These are phyloP conservation scores for Clavispora santaluciae DNA, from an alignment of 805 yeast genomes.

Conservation along the genomic window DNA sequence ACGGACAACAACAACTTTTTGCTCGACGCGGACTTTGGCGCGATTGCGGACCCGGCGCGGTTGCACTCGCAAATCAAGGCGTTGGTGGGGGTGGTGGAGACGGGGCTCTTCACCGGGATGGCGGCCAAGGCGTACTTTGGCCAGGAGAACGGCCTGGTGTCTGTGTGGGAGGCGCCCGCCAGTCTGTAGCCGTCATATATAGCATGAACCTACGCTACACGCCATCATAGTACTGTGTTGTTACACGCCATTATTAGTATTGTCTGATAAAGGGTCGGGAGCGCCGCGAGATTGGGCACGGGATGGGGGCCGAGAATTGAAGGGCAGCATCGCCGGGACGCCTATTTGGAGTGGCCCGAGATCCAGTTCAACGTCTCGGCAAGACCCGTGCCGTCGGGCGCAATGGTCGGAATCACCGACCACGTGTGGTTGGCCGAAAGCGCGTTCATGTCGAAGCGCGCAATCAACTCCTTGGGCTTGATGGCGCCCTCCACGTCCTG, in stretches of 20 bases:
- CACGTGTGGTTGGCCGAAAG: slow-evolving; percentile 65
- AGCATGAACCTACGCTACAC: too few relatives aligned
- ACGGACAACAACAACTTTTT: slow-evolving; percentile 94
- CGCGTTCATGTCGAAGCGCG: slow-evolving; percentile 57
- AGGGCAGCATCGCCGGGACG: not conserved
- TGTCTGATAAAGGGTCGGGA: too few relatives aligned
- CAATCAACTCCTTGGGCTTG: slow-evolving; percentile 77
- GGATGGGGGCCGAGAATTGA: not conserved
- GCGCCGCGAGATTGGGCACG: too few relatives aligned
- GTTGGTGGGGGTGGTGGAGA: slow-evolving; percentile 92
- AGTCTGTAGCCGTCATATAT: too few relatives aligned
- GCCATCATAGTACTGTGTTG: too few relatives aligned
- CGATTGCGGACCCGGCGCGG: slow-evolving; percentile 44
- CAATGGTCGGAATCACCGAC: slow-evolving; percentile 91
- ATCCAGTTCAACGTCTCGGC: slow-evolving; percentile 88
- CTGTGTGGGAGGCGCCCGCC: slow-evolving; percentile 8
- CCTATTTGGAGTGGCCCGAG: slow-evolving; percentile 49
- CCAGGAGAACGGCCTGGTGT: slow-evolving; percentile 61
- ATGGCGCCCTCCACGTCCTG: slow-evolving; percentile 72
- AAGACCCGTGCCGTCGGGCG: slow-evolving; percentile 84
- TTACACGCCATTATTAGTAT: too few relatives aligned
- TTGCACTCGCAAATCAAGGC: slow-evolving; percentile 66
- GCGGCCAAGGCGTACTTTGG: slow-evolving; percentile 88
- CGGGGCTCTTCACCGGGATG: slow-evolving; percentile 77
- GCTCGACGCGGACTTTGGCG: slow-evolving; percentile 90